Evolutionary conservation across 345 rosid species (phyloP).

Genomic region (Gynandropsis gynandra): DNA sequence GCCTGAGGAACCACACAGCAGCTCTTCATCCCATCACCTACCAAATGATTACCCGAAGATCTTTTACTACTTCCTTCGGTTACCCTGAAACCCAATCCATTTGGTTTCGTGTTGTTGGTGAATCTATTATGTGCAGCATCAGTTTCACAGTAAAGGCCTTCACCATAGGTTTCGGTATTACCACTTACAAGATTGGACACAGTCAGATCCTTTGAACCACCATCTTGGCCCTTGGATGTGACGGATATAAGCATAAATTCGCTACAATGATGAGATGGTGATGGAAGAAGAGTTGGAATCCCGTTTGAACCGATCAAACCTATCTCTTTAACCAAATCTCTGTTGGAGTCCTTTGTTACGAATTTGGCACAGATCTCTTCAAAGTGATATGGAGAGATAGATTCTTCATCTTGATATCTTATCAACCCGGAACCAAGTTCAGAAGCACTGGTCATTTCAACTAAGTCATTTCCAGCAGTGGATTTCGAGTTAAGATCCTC

Average conservation of each 20-base stretch:
- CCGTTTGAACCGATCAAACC: constrained; percentile 86
- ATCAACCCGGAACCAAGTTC: constrained; percentile 49
- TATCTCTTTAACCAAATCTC: constrained; percentile 70
- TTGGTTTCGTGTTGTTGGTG: constrained; percentile 21
- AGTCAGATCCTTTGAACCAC: constrained; percentile 29
- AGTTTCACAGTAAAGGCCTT: constrained; percentile 26
- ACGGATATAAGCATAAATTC: constrained; percentile 41
- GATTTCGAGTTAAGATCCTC: constrained; percentile 27
- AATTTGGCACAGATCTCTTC: constrained; percentile 70
- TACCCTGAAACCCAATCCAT: constrained; percentile 28
- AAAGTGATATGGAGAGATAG: constrained; percentile 51
- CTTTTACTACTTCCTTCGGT: constrained; percentile 41
- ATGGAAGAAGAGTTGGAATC: constrained; percentile 51
- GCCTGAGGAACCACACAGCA: constrained; percentile 71
- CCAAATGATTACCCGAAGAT: constrained; percentile 13
- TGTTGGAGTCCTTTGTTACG: constrained; percentile 69
- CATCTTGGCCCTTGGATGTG: constrained; percentile 27
- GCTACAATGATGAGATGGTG: constrained; percentile 38
- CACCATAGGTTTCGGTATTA: constrained; percentile 27
- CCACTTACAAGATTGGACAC: constrained; percentile 24
- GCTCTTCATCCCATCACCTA: constrained; percentile 21
- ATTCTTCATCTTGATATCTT: constrained; percentile 48
- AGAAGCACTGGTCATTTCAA: constrained; percentile 33
- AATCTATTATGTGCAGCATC: constrained; percentile 23
- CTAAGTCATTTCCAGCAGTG: constrained; percentile 23